Evolutionary conservation across 192 early-diverging fungal genomes (phyloP).

Genomic region (Entomortierella lignicola): DNA sequence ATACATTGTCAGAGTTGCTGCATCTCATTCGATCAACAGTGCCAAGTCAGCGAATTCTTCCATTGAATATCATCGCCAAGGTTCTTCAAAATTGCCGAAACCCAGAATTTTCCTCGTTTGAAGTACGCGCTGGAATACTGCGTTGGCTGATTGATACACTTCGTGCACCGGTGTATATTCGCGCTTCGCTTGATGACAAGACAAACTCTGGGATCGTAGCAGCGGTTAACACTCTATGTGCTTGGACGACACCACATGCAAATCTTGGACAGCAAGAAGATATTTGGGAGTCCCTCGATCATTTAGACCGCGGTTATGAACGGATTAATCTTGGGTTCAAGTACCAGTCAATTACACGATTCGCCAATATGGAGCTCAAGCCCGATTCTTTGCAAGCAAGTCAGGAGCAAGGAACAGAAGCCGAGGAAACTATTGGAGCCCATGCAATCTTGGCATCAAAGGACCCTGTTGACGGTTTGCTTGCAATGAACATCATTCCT

Average conservation of each 20-base stretch:
- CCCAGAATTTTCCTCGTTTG: slow-evolving; percentile 33
- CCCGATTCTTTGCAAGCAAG: slow-evolving; percentile 41
- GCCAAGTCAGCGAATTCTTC: slow-evolving; percentile 80
- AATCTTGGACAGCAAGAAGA: slow-evolving; percentile 33
- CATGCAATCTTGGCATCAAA: slow-evolving; percentile 61
- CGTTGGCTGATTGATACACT: slow-evolving; percentile 56
- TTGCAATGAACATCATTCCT: slow-evolving; percentile 69
- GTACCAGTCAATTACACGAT: slow-evolving; percentile 28
- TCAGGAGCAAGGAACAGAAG: slow-evolving; percentile 52
- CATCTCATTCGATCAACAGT: slow-evolving; percentile 85
- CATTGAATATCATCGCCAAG: slow-evolving; percentile 69
- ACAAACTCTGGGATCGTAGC: slow-evolving; percentile 67
- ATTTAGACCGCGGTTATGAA: slow-evolving; percentile 49
- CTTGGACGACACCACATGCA: slow-evolving; percentile 50
- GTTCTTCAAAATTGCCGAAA: slow-evolving; percentile 65
- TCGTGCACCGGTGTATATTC: slow-evolving; percentile 63
- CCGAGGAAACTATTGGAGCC: slow-evolving; percentile 53
- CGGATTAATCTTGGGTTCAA: slow-evolving; percentile 32
- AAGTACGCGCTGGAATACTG: slow-evolving; percentile 35
- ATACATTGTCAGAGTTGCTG: slow-evolving; percentile 84
- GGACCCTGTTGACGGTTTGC: slow-evolving; percentile 68
- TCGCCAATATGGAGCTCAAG: slow-evolving; percentile 55
- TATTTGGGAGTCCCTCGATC: slow-evolving; percentile 54
- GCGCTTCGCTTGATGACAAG: slow-evolving; percentile 75
- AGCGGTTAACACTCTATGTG: slow-evolving; percentile 59